Evolutionary conservation across 2,329 filamentous ascomycete species (phyloP).

Genomic region (Botrytis aclada): DNA sequence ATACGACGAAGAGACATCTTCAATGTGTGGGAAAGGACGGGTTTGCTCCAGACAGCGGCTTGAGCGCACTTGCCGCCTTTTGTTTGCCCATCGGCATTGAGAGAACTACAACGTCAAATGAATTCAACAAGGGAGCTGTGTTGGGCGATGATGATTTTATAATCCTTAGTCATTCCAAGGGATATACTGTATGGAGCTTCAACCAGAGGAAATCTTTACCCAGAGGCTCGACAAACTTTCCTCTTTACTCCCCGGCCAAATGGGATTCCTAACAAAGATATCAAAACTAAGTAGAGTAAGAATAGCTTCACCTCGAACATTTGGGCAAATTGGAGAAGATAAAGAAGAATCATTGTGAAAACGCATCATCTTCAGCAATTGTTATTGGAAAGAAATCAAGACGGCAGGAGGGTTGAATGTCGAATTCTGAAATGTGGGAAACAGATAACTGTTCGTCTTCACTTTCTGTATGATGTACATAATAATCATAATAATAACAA

Average conservation of each 20-base stretch:
- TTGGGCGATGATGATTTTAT: constrained; percentile 29
- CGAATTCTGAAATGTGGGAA: not conserved
- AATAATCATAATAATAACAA: not conserved
- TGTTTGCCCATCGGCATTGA: not conserved
- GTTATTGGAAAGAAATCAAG: not conserved
- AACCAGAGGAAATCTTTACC: not conserved
- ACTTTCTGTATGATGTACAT: not conserved
- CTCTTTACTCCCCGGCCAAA: not conserved
- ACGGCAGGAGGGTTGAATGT: rapidly evolving
- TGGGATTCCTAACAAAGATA: not conserved
- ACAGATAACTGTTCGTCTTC: not conserved
- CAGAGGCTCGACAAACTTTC: not conserved
- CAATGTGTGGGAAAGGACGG: not conserved
- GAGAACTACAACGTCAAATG: not conserved
- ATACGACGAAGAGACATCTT: not conserved
- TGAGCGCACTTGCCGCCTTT: not conserved
- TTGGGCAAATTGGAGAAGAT: rapidly evolving
- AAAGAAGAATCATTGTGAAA: not conserved
- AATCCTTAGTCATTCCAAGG: constrained; percentile 18
- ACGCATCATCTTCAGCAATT: not conserved
- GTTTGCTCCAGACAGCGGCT: no score
- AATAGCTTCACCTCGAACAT: not conserved
- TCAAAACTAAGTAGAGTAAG: not conserved
- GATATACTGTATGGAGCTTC: constrained; percentile 30
- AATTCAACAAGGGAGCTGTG: not conserved